Evolutionary conservation across 2,329 filamentous ascomycete genomes (phyloP), one percentile per base, ranked within the genome.

Genomic region (Penicillium aurantiogriseum): DNA sequence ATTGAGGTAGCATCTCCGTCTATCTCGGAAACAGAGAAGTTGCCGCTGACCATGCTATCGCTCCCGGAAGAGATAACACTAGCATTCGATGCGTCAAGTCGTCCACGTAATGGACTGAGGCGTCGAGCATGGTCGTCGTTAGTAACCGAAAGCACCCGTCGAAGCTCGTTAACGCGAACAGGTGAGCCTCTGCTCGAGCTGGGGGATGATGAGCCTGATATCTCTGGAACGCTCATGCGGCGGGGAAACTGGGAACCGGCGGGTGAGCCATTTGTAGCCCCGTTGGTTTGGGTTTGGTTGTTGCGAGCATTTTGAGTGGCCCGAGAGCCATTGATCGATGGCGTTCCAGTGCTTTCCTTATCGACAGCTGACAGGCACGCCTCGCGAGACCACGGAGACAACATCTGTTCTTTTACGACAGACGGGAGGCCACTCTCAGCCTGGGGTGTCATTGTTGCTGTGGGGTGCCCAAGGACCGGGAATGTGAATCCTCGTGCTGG

Each of bases 331-430:
- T 81, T 89, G 54, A 95, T 77, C 4, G 91, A 96, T 13, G 85
- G 84, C 0, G 89, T 85, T 66, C 88, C 90, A 66, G 87, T 87
- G 49, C 81, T 84, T 54, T 89, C 80, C 57, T 80, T 85, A 58
- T 89, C 85, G 48, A 90, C 82, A 38, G 84, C 81, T 11, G 87
- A 83, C 51, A 94, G 78, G 33, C 89, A 89, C 15, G 80, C 76
- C 23, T 96, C 92, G 68, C 87, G 87, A 39, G 86, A 88, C 93
- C 93, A 97, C 47, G 90, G 85, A 21, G 84, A 80, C 56, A 91
- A 77, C 83, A 97, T 90, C 63, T 90, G 84, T 60, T 94, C 90
- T 63, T 83, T 86, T 64, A 91, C 84, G 29, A 79, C 81, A 17
- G 78, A 72, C 0, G 91, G 89, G 2, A 96, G 78, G 56, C 87